These are phyloP conservation scores for Calonectria pauciramosa DNA, from an alignment of 2,329 filamentous ascomycete species.

Conservation along the genomic window DNA sequence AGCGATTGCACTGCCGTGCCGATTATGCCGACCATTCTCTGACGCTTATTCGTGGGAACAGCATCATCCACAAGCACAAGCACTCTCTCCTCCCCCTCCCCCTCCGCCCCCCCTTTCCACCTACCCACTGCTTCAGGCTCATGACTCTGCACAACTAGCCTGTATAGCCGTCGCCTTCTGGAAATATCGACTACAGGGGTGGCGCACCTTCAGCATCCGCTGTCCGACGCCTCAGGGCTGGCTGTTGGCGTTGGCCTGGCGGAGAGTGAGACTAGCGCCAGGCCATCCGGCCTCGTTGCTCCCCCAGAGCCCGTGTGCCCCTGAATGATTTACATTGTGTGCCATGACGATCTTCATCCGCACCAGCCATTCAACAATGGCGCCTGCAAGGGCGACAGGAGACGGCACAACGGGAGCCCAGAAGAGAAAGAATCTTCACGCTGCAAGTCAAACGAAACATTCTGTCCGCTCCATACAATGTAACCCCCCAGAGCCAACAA, in stretches of 20 bases:
- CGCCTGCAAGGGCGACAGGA: neutral
- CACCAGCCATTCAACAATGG: conserved; percentile 1
- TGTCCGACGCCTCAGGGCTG: neutral
- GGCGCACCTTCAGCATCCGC: neutral
- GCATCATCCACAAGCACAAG: neutral
- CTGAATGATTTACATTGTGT: conserved; percentile 22
- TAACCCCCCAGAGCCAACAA: neutral
- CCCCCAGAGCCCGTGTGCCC: neutral
- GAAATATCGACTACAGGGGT: neutral
- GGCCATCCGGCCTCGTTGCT: neutral
- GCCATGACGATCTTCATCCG: conserved; percentile 21
- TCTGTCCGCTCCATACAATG: neutral
- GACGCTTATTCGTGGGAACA: conserved; percentile 1
- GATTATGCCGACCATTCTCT: neutral
- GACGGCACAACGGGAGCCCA: neutral
- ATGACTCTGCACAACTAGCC: neutral
- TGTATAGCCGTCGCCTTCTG: neutral
- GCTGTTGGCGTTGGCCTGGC: neutral
- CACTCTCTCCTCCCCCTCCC: neutral
- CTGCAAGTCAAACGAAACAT: neutral
- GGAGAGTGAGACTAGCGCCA: neutral
- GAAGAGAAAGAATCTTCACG: neutral
- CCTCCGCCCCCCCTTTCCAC: neutral
- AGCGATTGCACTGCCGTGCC: neutral
- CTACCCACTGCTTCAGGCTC: neutral